Base-by-base conservation (phyloP, 2,329 filamentous ascomycete species). In the Atkinsonella texensis region DNA sequence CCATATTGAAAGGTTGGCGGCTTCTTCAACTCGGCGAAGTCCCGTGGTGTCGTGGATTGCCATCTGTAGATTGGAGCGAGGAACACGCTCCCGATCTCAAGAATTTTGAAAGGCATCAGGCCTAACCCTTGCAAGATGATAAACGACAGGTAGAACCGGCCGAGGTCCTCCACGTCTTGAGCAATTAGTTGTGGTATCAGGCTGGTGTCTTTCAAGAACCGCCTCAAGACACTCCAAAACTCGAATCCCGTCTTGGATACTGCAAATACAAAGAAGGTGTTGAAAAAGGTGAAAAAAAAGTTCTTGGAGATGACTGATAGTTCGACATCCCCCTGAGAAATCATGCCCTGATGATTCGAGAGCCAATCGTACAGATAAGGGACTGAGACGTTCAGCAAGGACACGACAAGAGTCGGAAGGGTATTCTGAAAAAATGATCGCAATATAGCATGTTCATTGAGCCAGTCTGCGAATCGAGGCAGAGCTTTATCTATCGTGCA, bases 271-370 rank as follows among this genome's bases (percentile, higher is more conserved):
- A 97, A 79, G 69, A 98, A 98, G 52, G 97, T 88, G 69, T 98
- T 98, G 79, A 98, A 97, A 69, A 98, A 98, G 10, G 87, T 90
- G 65, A 98, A 98, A 75, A 97, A 95, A 71, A 97, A 98, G 68
- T 97, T 98, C 72, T 98, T 98, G 50, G 89, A 95, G 57, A 98
- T 91, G 44, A 94, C 77, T 0, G 93, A 97, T 7, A 98, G 76
- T 67, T 97, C 93, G 20, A 98, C 84, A 55, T 98, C 93, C 44
- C 89, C 89, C 59, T 89, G 87, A 0, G 93, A 97, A 49, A 95
- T 88, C 83, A 94, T 94, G 47, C 93, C 93, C 71, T 98, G 93
- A 49, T 81, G 78, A 64, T 90, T 90, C 2, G 91, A 89, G 11
- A 98, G 78, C 73, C 84, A 96, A 60, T 95, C 89, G 70, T 98